Evolutionary conservation across 305 asterid genomes (phyloP).

Genomic region (Fraxinus floribunda): DNA sequence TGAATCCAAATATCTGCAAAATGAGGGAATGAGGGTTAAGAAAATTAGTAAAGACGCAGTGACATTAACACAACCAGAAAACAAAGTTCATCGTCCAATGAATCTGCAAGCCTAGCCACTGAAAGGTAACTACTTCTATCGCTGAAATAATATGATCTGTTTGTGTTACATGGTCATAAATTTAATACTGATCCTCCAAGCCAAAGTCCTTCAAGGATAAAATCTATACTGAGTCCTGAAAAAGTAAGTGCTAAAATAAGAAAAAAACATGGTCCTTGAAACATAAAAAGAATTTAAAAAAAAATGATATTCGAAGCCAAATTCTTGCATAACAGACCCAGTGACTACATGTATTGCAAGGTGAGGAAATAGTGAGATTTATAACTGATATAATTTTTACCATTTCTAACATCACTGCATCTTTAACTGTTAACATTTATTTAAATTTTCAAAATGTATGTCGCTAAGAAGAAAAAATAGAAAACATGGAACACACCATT

Average conservation of each 20-base stretch:
- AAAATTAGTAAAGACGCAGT: constrained; percentile 4
- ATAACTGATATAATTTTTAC: background rate
- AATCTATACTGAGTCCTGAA: background rate
- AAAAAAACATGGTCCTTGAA: background rate
- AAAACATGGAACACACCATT: background rate
- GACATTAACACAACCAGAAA: background rate
- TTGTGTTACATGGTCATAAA: background rate
- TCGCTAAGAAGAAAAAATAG: background rate
- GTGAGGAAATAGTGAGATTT: background rate
- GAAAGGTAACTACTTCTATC: background rate
- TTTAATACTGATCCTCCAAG: background rate
- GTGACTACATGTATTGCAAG: background rate
- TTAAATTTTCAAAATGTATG: background rate
- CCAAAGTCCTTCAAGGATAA: background rate
- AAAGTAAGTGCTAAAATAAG: background rate
- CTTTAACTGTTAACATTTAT: background rate
- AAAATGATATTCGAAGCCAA: constrained; percentile 13
- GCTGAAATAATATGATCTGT: background rate
- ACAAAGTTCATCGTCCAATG: constrained; percentile 12
- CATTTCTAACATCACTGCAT: background rate
- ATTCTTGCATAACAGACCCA: background rate
- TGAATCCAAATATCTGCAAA: constrained; percentile 73
- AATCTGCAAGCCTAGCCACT: background rate
- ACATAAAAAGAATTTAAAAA: background rate
- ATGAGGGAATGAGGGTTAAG: background rate